phyloP scores from a whole-genome alignment of 2,329 filamentous ascomycete species.

The Venturia effusa region DNA sequence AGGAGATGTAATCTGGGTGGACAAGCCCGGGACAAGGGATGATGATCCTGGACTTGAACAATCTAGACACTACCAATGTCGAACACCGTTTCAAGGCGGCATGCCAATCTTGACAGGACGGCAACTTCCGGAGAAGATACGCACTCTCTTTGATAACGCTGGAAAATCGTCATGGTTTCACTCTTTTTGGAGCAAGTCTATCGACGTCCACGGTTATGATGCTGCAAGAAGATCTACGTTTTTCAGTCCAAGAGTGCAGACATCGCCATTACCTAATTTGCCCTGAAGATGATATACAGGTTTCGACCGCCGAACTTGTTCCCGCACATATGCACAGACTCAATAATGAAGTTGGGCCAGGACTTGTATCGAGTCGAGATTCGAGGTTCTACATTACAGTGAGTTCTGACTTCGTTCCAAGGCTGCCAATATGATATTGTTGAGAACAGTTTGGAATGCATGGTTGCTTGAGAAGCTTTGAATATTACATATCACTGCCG shows the following conservation, averaged over 20 bases:
- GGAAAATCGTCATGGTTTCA: not conserved
- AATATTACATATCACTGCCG: not conserved
- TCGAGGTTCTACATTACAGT: not conserved
- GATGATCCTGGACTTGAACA: not conserved
- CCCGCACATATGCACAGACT: not conserved
- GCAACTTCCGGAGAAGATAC: not conserved
- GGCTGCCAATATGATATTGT: not conserved
- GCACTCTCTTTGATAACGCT: not conserved
- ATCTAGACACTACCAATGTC: not conserved
- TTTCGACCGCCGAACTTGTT: not conserved
- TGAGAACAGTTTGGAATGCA: not conserved
- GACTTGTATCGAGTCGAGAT: not conserved
- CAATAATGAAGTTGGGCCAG: not conserved
- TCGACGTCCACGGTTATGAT: not conserved
- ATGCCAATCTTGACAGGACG: not conserved
- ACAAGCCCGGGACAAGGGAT: not conserved
- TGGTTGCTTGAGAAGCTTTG: not conserved
- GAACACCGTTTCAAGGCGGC: not conserved
- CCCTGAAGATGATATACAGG: not conserved
- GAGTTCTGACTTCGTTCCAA: not conserved
- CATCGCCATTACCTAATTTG: not conserved
- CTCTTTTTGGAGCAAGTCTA: not conserved
- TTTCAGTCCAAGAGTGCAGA: not conserved
- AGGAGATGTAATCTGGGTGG: not conserved
- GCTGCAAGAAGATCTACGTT: not conserved